phyloP scores from a whole-genome alignment of 371 early-diverging fungal genomes.

The Apophysomyces sp. region DNA sequence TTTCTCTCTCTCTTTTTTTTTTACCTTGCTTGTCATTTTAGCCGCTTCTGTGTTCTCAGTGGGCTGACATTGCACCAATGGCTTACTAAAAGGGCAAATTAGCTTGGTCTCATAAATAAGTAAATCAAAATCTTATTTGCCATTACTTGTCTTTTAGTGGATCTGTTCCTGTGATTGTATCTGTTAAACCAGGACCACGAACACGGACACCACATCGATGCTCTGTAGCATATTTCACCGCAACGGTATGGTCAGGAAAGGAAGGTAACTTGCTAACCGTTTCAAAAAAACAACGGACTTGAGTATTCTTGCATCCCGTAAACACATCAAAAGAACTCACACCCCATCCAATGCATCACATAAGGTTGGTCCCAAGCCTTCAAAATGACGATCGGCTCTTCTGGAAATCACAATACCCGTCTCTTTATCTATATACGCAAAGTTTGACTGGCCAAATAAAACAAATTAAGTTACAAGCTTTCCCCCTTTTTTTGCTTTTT shows the following conservation, averaged over 20 bases:
- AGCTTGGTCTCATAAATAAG: no score
- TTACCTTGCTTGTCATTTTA: conserved; percentile 43
- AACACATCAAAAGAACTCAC: conserved; percentile 26
- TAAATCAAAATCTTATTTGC: background rate
- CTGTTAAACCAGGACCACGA: conserved; percentile 45
- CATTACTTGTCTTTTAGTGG: conserved; percentile 51
- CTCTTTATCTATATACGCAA: conserved; percentile 44
- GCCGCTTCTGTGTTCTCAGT: conserved; percentile 35
- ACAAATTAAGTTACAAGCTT: background rate
- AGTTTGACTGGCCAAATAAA: conserved; percentile 36
- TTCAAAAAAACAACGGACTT: background rate
- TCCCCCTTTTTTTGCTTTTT: no score
- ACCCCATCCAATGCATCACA: conserved; percentile 43
- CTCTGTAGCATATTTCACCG: conserved; percentile 46
- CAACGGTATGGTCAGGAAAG: conserved; percentile 38
- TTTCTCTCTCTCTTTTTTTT: background rate
- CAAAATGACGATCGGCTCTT: conserved; percentile 56
- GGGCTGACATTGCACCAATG: conserved; percentile 37
- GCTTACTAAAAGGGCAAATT: conserved; percentile 21
- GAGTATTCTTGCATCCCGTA: no score
- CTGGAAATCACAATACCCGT: conserved; percentile 39
- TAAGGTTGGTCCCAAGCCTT: conserved; percentile 40
- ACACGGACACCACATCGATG: conserved; percentile 51
- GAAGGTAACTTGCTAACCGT: conserved; percentile 38
- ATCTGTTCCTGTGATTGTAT: conserved; percentile 55